Evolutionary conservation across 2,329 filamentous ascomycete species (phyloP).

Genomic region (Trichoderma harzianum): DNA sequence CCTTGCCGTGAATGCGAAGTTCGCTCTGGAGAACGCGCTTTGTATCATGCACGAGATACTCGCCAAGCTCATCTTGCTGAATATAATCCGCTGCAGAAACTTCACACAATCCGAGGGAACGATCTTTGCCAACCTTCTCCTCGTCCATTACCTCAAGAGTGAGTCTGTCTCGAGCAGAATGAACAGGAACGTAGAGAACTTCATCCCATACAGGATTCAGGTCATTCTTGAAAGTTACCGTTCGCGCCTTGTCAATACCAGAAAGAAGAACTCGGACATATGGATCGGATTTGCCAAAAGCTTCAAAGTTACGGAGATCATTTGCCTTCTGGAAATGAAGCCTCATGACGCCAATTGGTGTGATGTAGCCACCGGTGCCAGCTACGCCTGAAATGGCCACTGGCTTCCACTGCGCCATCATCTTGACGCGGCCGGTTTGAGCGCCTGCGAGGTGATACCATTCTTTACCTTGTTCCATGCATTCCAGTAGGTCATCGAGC

Average conservation of each 20-base stretch:
- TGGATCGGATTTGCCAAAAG: conserved; percentile 93
- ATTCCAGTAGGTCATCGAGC: conserved; percentile 85
- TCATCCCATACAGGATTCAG: conserved; percentile 95
- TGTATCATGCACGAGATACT: conserved; percentile 74
- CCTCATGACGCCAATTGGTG: conserved; percentile 91
- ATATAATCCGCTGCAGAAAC: conserved; percentile 76
- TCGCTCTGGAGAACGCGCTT: conserved; percentile 65
- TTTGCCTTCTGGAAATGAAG: conserved; percentile 83
- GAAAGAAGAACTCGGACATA: conserved; percentile 87
- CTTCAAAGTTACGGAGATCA: conserved; percentile 87
- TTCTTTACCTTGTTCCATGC: conserved; percentile 88
- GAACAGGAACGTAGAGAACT: conserved; percentile 88
- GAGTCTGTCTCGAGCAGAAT: conserved; percentile 78
- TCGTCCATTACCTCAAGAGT: conserved; percentile 95
- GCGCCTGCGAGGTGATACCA: conserved; percentile 88
- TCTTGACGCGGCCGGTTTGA: conserved; percentile 81
- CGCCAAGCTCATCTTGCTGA: conserved; percentile 70
- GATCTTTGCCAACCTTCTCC: conserved; percentile 87
- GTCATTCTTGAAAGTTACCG: conserved; percentile 94
- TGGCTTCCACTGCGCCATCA: conserved; percentile 92
- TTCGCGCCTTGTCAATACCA: conserved; percentile 84
- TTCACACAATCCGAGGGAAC: conserved; percentile 79
- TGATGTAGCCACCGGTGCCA: conserved; percentile 83
- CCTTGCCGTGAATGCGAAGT: conserved; percentile 71
- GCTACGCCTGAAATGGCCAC: conserved; percentile 79